Percentiles rank a stretch among this genome's conserved stretches.
These are phyloP conservation scores for Daldinia caldariorum DNA, from an alignment of 495 filamentous ascomycete species.

Conservation along the genomic window DNA sequence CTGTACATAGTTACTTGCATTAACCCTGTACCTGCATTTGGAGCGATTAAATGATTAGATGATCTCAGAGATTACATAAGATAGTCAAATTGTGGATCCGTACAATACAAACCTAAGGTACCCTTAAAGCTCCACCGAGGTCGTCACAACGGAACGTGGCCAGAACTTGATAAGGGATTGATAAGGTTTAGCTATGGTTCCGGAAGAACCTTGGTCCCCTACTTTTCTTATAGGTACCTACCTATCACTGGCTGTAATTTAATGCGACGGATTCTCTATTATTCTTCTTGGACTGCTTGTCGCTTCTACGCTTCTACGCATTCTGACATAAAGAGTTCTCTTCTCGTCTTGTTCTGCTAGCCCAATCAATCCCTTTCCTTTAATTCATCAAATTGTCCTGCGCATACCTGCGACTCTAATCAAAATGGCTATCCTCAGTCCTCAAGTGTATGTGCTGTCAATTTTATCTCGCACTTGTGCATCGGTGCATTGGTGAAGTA, in stretches of 20 bases:
- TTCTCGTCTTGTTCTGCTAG: neutral
- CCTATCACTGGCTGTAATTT: constrained; percentile 15
- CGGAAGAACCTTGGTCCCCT: constrained; percentile 17
- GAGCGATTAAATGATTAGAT: neutral
- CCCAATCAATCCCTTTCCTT: neutral
- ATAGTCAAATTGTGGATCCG: neutral
- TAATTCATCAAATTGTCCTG: neutral
- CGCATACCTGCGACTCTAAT: constrained; percentile 13
- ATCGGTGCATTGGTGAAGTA: neutral
- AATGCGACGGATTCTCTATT: constrained; percentile 17
- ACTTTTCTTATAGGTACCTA: neutral
- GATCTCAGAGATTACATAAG: neutral
- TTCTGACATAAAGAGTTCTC: constrained; percentile 8
- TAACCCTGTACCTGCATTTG: constrained; percentile 6
- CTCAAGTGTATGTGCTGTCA: constrained; percentile 59
- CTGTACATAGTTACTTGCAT: neutral
- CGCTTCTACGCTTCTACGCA: neutral
- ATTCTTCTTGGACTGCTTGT: neutral
- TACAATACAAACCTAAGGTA: no score
- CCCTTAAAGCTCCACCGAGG: neutral
- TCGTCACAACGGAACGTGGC: constrained; percentile 17
- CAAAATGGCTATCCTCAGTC: constrained; percentile 61
- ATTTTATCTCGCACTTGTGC: constrained; percentile 14
- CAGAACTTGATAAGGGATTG: constrained; percentile 15
- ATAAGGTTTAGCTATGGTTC: neutral